Base-by-base conservation (phyloP, 805 yeast genomes). In the Metschnikowia hibisci region DNA sequence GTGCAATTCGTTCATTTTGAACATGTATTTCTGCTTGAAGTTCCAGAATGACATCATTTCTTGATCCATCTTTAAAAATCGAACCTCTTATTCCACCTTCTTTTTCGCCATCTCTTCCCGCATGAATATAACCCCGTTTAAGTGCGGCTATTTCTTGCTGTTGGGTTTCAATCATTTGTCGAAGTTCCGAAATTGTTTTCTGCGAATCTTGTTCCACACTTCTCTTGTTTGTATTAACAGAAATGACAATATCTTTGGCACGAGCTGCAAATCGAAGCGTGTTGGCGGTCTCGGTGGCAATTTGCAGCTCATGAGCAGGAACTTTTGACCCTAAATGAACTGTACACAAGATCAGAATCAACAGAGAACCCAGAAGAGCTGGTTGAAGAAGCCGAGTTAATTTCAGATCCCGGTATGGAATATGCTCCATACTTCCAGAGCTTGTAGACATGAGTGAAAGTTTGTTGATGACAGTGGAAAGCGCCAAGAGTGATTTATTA, bases 341-440 rank as follows among this genome's bases (percentile, higher is more conserved):
- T 0, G 98, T 91, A 61, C 98, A 93, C 20, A 91, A 72, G 4
- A 93, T 83, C 40, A 87, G 80, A 12, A 91, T 89, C 28, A 89
- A 72, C 2, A 96, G 82, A 26, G 82, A 78, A 1, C 98, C 98
- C 25, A 93, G 83, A 29, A 91, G 70, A 0, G 97, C 93, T 1
- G 96, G 96, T 63, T 93, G 98, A 44, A 91, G 66, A 26, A 91
- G 67, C 45, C 99, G 71, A 0, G 99, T 91, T 44, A 91, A 76
- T 58, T 91, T 91, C 3, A 96, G 87, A 61, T 91, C 98, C 60
- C 99, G 72, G 64, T 87, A 91, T 0, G 97, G 97, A 28, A 93
- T 78, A 59, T 93, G 97, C 11, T 77, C 80, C 16, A 61, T 60
- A 28, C 61, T 36, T 2, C 41, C 36, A 22, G 51, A 52, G 6